Evolutionary conservation across 129 eudicot species (phyloP), one percentile per base, ranked within the genome.

Genomic region (Oenanthe sinensis): DNA sequence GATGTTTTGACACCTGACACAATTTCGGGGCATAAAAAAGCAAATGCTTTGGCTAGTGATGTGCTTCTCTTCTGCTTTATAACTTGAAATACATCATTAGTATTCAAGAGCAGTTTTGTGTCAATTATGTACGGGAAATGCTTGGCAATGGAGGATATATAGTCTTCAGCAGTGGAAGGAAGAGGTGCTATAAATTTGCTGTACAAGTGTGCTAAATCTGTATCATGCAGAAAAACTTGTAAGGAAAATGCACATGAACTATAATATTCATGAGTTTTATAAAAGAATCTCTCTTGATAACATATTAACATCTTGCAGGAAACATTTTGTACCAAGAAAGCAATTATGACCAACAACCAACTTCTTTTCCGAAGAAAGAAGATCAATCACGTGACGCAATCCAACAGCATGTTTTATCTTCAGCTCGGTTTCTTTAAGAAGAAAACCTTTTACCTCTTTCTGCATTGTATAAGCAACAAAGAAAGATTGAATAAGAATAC

Each of bases 261-360:
- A 46, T 54, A 75, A 74, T 67, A 33, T 68, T 55, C 73, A 17
- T 37, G 43, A 33, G 44, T 37, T 5, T 1, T 37, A 6, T 13
- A 12, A 63, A 58, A 30, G 5, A 69, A 69, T 4, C 17, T 69
- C 7, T 12, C 22, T 37, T 69, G 6, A 69, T 14, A 69, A 70
- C 42, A 39, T 39, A 39, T 39, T 39, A 39, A 39, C 45, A 70
- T 70, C 72, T 74, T 74, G 33, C 16, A 5, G 2, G 46, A 48
- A 4, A 76, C 33, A 50, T 63, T 75, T 44, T 37, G 37, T 94
- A 95, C 97, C 99, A 55, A 95, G 96, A 85, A 95, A 95, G 81
- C 99, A 91, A 85, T 95, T 92, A 79, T 95, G 99, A 62, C 99
- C 99, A 68, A 95, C 96, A 77, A 95, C 85, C 86, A 95, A 86